phyloP scores from a whole-genome alignment of 176 grass and related monocot genomes.

The Aegilops sharonensis region DNA sequence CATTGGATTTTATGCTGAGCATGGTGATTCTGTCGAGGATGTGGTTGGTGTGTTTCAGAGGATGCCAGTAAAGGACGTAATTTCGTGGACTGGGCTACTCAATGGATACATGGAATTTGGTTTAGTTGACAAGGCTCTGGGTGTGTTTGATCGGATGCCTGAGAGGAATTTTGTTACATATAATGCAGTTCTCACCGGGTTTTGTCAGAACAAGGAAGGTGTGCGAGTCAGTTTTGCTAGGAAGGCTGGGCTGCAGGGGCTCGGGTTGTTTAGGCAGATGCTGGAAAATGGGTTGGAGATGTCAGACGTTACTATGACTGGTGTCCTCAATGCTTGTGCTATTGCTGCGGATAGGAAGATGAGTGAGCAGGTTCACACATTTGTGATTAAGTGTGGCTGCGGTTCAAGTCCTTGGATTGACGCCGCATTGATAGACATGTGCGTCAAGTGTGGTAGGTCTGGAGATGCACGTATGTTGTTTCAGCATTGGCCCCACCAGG shows the following conservation, averaged over 20 bases:
- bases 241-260: conserved; percentile 39
- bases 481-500: conserved; percentile 39
- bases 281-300: conserved; percentile 53
- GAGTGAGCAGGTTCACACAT: conserved; percentile 67
- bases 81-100: conserved; percentile 66
- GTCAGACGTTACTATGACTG: conserved; percentile 55
- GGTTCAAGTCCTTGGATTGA: conserved; percentile 58
- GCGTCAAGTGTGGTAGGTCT: conserved; percentile 46
- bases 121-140: conserved; percentile 47
- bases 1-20: conserved; percentile 53
- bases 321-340: conserved; percentile 61
- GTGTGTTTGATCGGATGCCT: conserved; percentile 67
- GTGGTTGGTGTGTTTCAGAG: conserved; percentile 45
- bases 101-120: conserved; percentile 72
- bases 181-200: conserved; percentile 62
- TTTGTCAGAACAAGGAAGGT: conserved; percentile 62
- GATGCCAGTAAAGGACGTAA: conserved; percentile 61
- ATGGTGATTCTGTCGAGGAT: conserved; percentile 30
- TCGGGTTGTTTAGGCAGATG: conserved; percentile 48
- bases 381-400: conserved; percentile 55
- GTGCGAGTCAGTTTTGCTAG: conserved; percentile 37
- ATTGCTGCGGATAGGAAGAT: conserved; percentile 53
- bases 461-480: conserved; percentile 56
- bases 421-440: conserved; percentile 69
- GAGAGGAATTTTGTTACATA: conserved; percentile 58